Evolutionary conservation across 2,329 filamentous ascomycete species (phyloP), one percentile per base, ranked within the genome.

Genomic region (Aspergillus pseudotamarii): DNA sequence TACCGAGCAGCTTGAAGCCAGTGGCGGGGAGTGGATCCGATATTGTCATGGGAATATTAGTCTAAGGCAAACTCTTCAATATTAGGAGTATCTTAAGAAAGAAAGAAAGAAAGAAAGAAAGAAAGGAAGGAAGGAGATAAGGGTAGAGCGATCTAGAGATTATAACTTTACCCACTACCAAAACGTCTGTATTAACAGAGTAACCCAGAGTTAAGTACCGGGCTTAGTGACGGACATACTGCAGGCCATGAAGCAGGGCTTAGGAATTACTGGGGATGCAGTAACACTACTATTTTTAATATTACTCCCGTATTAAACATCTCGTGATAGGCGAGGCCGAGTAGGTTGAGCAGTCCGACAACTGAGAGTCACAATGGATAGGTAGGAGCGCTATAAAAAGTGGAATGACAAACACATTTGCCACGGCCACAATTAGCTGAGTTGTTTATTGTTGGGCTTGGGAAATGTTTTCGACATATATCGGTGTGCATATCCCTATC

Each of bases 1-100:
- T 57, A 30, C 55, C 38, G 6, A 57, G 55, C 2, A 57, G 55
- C n/a, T 38, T 21, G n/a, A 57, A 57, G 38, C 36, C 55, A 3
- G 38, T 57, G 23, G 21, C 11, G 30, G 55, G 55, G 9, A 57
- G 16, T 23, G 21, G 6, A 43, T 43, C 19, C 38, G 38, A 43
- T 8, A 9, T 43, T 5, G 38, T 16, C 38, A 43, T 43, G 19
- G 19, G 1, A n/a, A 9, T 43, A 43, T 43, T n/a, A 43, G 3
- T 43, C 19, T 16, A 9, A n/a, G 38, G 6, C 14, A n/a, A 8
- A 6, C 38, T n/a, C 38, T 43, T 43, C 32, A 32, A 14, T 4
- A 34, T 14, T 11, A 34, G 32, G 12, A 14, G 12, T 14, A 14
- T 14, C 34, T 36, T 14, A 12, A 36, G 5, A 14, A 14, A 36